These are phyloP conservation scores for Pythium folliculosum DNA, from an alignment of 352 stramenopile genomes.

Conservation along the genomic window DNA sequence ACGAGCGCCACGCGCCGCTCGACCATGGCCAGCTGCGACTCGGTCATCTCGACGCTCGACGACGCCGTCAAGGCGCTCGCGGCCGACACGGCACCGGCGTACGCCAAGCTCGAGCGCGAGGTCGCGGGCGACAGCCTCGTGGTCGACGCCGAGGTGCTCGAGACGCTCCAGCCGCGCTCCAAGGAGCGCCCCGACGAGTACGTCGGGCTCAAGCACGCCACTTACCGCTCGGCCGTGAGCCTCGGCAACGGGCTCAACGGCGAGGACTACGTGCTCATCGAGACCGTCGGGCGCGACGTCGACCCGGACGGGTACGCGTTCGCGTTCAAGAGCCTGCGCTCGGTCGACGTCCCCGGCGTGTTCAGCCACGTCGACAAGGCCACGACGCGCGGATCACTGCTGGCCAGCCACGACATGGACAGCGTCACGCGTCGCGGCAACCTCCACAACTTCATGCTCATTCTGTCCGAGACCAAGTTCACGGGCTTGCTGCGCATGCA, in stretches of 20 bases:
- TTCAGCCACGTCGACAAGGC: conserved; percentile 43
- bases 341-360: conserved; percentile 33
- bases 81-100: conserved; percentile 53
- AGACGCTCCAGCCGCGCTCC: conserved; percentile 63
- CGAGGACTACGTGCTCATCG: conserved; percentile 68
- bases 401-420: conserved; percentile 12
- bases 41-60: conserved; percentile 57
- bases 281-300: conserved; percentile 51
- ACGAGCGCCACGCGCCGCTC: conserved; percentile 43
- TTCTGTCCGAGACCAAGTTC: conserved; percentile 60
- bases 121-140: conserved; percentile 57
- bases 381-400: conserved; percentile 43
- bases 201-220: conserved; percentile 78
- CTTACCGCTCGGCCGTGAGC: conserved; percentile 56
- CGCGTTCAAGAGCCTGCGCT: conserved; percentile 66
- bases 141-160: conserved; percentile 67
- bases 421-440: conserved; percentile 45
- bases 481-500: conserved; percentile 67
- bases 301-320: conserved; percentile 48
- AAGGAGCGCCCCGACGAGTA: conserved; percentile 75
- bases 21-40: conserved; percentile 53
- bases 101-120: conserved; percentile 56
- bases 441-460: conserved; percentile 61
- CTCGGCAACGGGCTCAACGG: conserved; percentile 42
- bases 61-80: conserved; percentile 60